Base-by-base conservation (phyloP, 164 flowering plant species). In the Malania oleifera region DNA sequence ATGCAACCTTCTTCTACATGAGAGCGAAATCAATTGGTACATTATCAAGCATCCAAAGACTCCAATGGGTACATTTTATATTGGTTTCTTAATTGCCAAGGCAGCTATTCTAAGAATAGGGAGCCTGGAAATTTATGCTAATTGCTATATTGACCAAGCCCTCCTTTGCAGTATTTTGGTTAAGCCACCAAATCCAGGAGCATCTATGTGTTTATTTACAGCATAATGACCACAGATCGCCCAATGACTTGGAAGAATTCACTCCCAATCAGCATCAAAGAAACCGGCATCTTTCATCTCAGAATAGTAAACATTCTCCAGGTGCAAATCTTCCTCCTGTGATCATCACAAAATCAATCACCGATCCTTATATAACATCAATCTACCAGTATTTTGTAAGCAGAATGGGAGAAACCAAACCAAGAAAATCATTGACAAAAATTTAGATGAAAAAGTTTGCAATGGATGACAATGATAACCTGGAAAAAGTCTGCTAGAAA, bases 231-330 rank as follows among this genome's bases (percentile, higher is more conserved):
- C 31, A 43, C 10, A 34, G 39, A 44, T 8, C 26, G 19, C 19
- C 39, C 34, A 9, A 8, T 35, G 26, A 35, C 34, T 35, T 22
- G 19, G 43, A 31, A 4, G 23, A 17, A 48, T 17, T 34, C 25
- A 51, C 19, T 34, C 38, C 24, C 20, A 44, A 64, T 48, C 29
- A 17, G 9, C 60, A 57, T 23, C 34, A 57, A 34, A 17, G 47
- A 23, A 31, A 39, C 18, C 14, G 13, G 48, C 53, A 50, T 50
- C 53, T 27, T 50, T 50, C 53, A 50, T 50, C 53, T 50, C 53
- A 15, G 53, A 50, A 29, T 50, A 50, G 29, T 50, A 50, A 2
- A 50, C 53, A 27, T 50, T 50, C n/a, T 50, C 53, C 53, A 50
- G n/a, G n/a, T 24, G 53, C 28, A 50, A 5, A 50, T 50, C 53